These are phyloP conservation scores for Telopea speciosissima DNA, from an alignment of 177 flowering plant species.

Conservation along the genomic window DNA sequence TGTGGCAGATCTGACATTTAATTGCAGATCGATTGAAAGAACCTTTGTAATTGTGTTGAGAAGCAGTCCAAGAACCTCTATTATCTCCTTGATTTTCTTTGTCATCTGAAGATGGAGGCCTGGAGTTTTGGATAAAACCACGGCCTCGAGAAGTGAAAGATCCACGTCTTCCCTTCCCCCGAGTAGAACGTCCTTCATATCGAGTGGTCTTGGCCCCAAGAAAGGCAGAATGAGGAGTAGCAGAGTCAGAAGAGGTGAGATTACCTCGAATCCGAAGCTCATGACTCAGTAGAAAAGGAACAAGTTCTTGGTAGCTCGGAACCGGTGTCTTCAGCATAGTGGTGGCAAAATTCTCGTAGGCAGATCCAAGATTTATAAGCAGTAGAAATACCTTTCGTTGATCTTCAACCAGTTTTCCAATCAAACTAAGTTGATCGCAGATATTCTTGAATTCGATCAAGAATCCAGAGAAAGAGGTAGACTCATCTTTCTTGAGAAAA, in stretches of 20 bases:
- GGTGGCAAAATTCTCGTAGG: neutral
- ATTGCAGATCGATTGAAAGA: too few species aligned
- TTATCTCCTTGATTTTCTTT: too few species aligned
- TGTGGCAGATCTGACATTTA: too few species aligned
- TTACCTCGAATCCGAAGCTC: neutral
- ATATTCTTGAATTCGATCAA: neutral
- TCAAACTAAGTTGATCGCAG: neutral
- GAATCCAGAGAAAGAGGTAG: neutral
- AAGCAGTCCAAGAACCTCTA: too few species aligned
- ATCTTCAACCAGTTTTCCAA: neutral
- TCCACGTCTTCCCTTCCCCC: neutral
- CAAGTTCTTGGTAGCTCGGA: too few species aligned
- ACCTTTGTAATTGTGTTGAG: too few species aligned
- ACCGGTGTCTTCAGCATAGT: neutral
- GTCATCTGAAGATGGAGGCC: too few species aligned
- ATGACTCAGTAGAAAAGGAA: neutral
- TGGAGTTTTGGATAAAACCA: too few species aligned
- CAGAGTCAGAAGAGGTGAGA: too few species aligned
- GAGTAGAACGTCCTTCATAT: neutral
- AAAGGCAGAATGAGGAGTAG: neutral
- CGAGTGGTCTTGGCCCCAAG: neutral
- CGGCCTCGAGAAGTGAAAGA: neutral
- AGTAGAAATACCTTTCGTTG: neutral
- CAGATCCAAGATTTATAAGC: neutral
- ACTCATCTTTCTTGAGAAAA: too few species aligned